phyloP scores from a whole-genome alignment of 208 protist genomes.

The Wallacemonas rigidus region DNA sequence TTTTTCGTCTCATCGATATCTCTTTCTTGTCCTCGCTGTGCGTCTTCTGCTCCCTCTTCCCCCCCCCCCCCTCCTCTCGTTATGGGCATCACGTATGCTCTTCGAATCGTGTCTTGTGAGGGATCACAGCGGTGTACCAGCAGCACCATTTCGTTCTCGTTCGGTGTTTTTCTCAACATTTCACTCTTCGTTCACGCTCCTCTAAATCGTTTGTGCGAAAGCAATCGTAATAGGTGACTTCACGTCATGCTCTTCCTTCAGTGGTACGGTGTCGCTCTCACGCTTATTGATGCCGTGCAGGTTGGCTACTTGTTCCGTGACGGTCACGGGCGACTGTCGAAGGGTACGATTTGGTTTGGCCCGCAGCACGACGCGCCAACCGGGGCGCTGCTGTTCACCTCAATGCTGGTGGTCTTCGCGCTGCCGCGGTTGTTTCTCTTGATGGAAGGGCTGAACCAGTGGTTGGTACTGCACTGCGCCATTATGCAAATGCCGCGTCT shows the following conservation, averaged over 20 bases:
- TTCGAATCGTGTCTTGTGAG: not conserved
- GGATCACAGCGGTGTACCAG: no score
- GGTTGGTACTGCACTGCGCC: conserved; percentile 49
- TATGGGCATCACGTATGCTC: not conserved
- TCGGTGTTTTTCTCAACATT: no score
- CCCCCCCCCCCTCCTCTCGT: no score
- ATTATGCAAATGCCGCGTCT: conserved; percentile 47
- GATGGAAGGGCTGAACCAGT: conserved; percentile 58
- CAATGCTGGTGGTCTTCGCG: conserved; percentile 41
- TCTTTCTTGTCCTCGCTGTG: not conserved
- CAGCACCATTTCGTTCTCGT: no score
- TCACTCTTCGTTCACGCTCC: no score
- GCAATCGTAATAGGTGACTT: no score
- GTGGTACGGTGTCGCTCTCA: conserved; percentile 50
- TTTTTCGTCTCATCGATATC: not conserved
- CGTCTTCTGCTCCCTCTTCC: not conserved
- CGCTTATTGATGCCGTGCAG: conserved; percentile 34
- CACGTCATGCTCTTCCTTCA: conserved; percentile 42
- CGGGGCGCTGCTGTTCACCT: conserved; percentile 34
- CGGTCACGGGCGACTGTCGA: conserved; percentile 18
- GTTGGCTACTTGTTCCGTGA: conserved; percentile 31
- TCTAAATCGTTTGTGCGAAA: no score
- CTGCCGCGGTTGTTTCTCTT: conserved; percentile 52
- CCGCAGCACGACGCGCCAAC: conserved; percentile 37
- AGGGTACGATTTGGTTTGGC: conserved; percentile 54